phyloP scores from a whole-genome alignment of 176 grass and related monocot genomes.

The Poa pratensis region DNA sequence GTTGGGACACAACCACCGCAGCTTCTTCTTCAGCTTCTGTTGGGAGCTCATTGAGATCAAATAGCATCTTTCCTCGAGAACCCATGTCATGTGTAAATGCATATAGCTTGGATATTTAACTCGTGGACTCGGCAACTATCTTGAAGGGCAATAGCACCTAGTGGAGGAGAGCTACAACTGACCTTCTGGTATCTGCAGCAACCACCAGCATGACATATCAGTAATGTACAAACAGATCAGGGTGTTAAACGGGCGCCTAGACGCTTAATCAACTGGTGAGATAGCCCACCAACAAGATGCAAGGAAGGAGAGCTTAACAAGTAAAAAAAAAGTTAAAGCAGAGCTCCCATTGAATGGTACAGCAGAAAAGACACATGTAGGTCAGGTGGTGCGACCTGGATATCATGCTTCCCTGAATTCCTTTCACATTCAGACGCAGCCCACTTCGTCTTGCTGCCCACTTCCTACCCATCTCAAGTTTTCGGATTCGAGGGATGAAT shows the following conservation, averaged over 20 bases:
- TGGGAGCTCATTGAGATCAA: slow-evolving; percentile 98
- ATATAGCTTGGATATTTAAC: slow-evolving; percentile 73
- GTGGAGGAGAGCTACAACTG: slow-evolving; percentile 24
- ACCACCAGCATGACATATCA: slow-evolving; percentile 34
- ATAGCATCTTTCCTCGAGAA: slow-evolving; percentile 86
- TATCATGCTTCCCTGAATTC: slow-evolving; percentile 44
- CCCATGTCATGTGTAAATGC: slow-evolving; percentile 98
- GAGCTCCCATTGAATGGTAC: slow-evolving; percentile 40
- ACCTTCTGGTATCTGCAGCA: slow-evolving; percentile 57
- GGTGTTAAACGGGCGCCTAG: slow-evolving; percentile 43
- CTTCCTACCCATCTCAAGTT: slow-evolving; percentile 66
- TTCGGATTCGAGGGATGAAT: slow-evolving; percentile 48
- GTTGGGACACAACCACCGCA: slow-evolving; percentile 56
- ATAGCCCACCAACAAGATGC: slow-evolving; percentile 25
- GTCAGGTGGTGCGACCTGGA: slow-evolving; percentile 58
- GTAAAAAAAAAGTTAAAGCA: slow-evolving; percentile 49
- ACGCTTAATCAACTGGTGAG: slow-evolving; percentile 44
- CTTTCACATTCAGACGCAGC: slow-evolving; percentile 44
- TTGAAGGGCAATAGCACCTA: slow-evolving; percentile 28
- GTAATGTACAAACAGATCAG: slow-evolving; percentile 35
- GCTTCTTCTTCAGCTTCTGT: slow-evolving; percentile 68
- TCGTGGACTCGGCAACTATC: slow-evolving; percentile 18
- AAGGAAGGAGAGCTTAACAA: slow-evolving; percentile 48
- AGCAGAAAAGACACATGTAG: slow-evolving; percentile 43
- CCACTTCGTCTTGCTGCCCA: slow-evolving; percentile 53